These are phyloP conservation scores for Penicillium sp. DNA, from an alignment of 2,329 filamentous ascomycete species.

Conservation along the genomic window DNA sequence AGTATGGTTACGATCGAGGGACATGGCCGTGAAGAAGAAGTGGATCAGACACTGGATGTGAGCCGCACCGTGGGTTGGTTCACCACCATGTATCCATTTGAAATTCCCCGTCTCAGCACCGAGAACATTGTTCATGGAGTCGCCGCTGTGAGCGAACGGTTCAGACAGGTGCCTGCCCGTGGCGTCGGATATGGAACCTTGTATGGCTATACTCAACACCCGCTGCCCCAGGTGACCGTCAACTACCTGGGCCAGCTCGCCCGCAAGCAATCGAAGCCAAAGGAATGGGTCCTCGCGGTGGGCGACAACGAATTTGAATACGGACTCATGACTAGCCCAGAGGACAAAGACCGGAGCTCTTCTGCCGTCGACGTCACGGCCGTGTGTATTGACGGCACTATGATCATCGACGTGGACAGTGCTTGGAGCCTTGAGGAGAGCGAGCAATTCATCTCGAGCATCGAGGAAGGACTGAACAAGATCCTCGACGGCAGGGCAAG, in stretches of 20 bases:
- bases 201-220: neutral
- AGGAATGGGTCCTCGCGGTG: neutral
- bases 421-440: neutral
- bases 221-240: neutral
- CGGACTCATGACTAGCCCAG: neutral
- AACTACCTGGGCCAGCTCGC: neutral
- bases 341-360: neutral
- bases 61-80: neutral
- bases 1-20: neutral
- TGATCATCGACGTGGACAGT: neutral
- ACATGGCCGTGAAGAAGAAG: neutral
- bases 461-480: neutral
- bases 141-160: neutral
- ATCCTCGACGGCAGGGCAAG: neutral
- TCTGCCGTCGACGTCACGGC: neutral
- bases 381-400: neutral
- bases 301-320: neutral
- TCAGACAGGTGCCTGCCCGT: neutral
- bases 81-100: neutral
- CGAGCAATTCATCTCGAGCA: neutral
- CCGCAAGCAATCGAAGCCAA: neutral
- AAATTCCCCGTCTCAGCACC: neutral
- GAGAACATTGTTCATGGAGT: neutral
- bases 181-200: neutral
- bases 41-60: neutral